Evolutionary conservation across 441 rosid genomes (phyloP), one percentile per base, ranked within the genome.

Genomic region (Populus tomentosa): DNA sequence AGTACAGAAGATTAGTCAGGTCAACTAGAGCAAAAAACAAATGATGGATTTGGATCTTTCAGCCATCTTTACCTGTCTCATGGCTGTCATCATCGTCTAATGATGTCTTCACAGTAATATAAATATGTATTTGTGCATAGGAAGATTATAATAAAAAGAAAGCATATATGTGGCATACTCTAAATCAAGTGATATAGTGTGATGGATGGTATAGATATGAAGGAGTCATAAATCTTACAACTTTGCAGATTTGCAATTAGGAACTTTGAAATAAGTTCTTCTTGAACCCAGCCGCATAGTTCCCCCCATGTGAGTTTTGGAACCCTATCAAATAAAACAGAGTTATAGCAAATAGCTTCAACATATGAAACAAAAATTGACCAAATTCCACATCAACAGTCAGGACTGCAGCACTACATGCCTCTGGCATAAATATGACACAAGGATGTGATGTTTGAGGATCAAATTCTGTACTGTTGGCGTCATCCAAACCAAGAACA

Each of bases 391-490:
- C 5, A 14, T 30, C 20, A 77, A 50, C 11, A 24, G 26, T 26
- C 8, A 30, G 10, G 20, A 9, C 21, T 36, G 36, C 4, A 33
- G 5, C 21, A 68, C 21, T 13, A 68, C 38, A 65, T 36, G 89
- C 98, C 98, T 94, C 98, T 0, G 98, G 98, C 98, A 94, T 95
- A 81, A 93, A 89, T 75, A 95, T 75, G 76, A 95, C 92, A 80
- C 97, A 95, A 33, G 97, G 98, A 82, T 87, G 85, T 66, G 82
- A 79, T 46, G 92, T 89, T 70, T 87, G 30, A 28, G 30, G 30
- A 28, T 28, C 30, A 28, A 28, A 28, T 28, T 28, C 30, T 28
- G 30, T 28, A 2, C 30, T 28, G 30, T 28, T 28, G 2, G 30
- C 30, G 4, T 28, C 30, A 28, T 28, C 30, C 30, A 28, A 28